These are phyloP conservation scores for Penicillium sp. DNA, from an alignment of 2,329 filamentous ascomycete genomes.

Conservation along the genomic window DNA sequence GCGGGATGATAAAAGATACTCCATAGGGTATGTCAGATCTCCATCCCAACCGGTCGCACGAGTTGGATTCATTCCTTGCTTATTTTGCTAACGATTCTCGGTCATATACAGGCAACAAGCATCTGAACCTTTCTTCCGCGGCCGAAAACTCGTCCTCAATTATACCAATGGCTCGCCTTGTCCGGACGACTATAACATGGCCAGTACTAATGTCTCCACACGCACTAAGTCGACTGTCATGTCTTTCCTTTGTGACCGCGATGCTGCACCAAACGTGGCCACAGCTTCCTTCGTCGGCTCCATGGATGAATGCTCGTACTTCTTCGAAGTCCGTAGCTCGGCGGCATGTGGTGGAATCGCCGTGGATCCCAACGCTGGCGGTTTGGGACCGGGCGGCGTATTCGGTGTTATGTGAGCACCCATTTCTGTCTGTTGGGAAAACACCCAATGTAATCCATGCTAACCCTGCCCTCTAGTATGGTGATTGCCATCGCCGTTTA, in stretches of 20 bases:
- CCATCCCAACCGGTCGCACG: not conserved
- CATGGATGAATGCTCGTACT: conserved; percentile 88
- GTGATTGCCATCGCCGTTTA: conserved; percentile 80
- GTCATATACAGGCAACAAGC: conserved; percentile 42
- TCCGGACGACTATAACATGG: conserved; percentile 31
- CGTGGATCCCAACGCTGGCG: conserved; percentile 54
- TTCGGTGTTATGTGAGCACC: conserved; percentile 80
- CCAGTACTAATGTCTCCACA: conserved; percentile 23
- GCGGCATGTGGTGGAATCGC: conserved; percentile 77
- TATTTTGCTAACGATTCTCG: conserved; percentile 5
- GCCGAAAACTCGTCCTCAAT: conserved; percentile 67
- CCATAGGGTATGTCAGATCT: conserved; percentile 43
- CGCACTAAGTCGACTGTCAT: conserved; percentile 75
- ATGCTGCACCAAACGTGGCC: conserved; percentile 67
- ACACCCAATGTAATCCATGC: not conserved
- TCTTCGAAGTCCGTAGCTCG: conserved; percentile 86
- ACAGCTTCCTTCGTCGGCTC: conserved; percentile 82
- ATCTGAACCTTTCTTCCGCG: conserved; percentile 49
- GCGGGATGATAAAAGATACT: conserved; percentile 45
- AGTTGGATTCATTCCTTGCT: not conserved
- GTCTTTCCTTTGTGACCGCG: conserved; percentile 88
- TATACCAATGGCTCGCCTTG: conserved; percentile 78
- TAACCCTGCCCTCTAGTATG: conserved; percentile 38
- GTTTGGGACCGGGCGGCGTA: conserved; percentile 68
- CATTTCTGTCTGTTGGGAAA: not conserved